Base-by-base conservation (phyloP, 202 grass and related monocot species). In the Brachypodium distachyon region DNA sequence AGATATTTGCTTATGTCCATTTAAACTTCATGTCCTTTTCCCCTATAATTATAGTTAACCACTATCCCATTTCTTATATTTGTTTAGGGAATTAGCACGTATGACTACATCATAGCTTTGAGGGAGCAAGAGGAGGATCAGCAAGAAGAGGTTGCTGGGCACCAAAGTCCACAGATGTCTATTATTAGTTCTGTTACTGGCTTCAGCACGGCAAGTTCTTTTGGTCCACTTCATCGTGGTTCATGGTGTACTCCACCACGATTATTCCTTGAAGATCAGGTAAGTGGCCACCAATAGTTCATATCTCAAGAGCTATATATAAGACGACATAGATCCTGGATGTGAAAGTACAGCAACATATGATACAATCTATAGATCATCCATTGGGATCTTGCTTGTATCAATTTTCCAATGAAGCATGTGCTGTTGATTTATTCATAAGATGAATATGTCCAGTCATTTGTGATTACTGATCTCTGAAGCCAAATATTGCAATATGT, bases 21-120 rank as follows among this genome's bases (percentile, higher is more conserved):
- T 33, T 66, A 12, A 72, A 52, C 18, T 60, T 62, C 12, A 18
- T 77, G 51, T 32, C 42, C 37, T 54, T 83, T 77, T 57, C 29
- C 6, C 36, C 19, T 42, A 77, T 34, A 33, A 40, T 9, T 81
- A 16, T 9, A 87, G 14, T 31, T 43, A 67, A 80, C 31, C 49
- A 36, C 9, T 63, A 26, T 62, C 49, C 1, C 57, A 9, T 59
- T 31, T 28, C 22, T 60, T 61, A 7, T 73, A 74, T 67, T 46
- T 17, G 32, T 75, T 32, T 56, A 99, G 96, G 96, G 96, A 72
- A 95, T 99, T 60, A 90, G 89, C 65, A 99, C 96, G 9, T 99
- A 99, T 39, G 96, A 99, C 67, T 99, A 99, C 70, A 95, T 99
- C 53, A 95, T 99, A 78, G 96, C 96, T 82, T 80, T 99, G 80